Evolutionary conservation across 2,329 filamentous ascomycete genomes (phyloP).

Genomic region (Hyphodiscus sp.): DNA sequence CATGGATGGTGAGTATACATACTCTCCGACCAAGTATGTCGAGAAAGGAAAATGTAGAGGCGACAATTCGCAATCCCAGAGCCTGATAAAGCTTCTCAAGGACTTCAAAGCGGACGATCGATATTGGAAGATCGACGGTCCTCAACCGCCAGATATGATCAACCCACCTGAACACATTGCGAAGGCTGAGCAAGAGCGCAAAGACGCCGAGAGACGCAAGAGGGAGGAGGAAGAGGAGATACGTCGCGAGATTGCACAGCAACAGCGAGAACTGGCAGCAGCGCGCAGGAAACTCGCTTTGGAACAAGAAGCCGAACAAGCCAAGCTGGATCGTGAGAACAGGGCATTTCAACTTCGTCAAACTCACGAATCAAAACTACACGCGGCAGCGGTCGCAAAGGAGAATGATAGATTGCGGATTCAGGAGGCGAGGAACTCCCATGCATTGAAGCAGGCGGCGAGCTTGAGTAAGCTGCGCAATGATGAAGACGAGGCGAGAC

Average conservation of each 20-base stretch:
- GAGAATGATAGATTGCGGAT: constrained; percentile 14
- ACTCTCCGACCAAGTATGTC: constrained; percentile 61
- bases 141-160: constrained; percentile 12
- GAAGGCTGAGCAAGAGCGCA: constrained; percentile 12
- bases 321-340: constrained; percentile 8
- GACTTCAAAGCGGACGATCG: constrained; percentile 9
- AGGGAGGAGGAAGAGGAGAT: constrained; percentile 9
- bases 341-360: constrained; percentile 11
- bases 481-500: constrained; percentile 14
- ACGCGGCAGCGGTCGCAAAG: constrained; percentile 11
- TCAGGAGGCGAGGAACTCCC: constrained; percentile 5
- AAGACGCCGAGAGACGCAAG: constrained; percentile 8
- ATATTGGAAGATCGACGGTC: constrained; percentile 15
- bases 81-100: constrained; percentile 11
- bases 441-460: constrained; percentile 12
- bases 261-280: constrained; percentile 10
- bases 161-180: constrained; percentile 10
- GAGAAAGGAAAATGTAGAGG: constrained; percentile 17
- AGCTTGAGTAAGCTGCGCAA: constrained; percentile 14
- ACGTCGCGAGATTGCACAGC: constrained; percentile 11
- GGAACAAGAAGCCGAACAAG: constrained; percentile 16
- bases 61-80: constrained; percentile 7
- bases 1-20: constrained; percentile 46
- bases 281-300: constrained; percentile 7
- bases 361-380: constrained; percentile 11